These are phyloP conservation scores for Sporothrix curviconia DNA, from an alignment of 2,329 filamentous ascomycete genomes.

Conservation along the genomic window DNA sequence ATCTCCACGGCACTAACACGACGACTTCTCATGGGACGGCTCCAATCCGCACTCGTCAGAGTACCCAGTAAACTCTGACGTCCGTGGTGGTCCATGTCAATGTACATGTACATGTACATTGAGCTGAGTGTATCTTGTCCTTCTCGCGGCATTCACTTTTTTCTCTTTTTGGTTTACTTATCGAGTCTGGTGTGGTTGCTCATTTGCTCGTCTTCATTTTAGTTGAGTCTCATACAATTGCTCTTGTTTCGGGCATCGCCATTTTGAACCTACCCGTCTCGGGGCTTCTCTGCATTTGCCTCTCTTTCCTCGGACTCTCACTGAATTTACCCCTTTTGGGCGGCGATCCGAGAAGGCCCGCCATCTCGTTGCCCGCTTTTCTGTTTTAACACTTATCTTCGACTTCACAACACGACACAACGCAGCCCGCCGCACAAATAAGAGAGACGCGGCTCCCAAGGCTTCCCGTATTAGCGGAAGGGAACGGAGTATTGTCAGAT, in stretches of 20 bases:
- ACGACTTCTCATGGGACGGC: neutral
- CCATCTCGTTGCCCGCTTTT: neutral
- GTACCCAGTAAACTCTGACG: too few species aligned
- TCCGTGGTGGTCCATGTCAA: too few species aligned
- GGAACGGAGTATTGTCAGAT: neutral
- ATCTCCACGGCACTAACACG: neutral
- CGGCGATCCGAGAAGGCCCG: neutral
- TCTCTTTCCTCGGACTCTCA: too few species aligned
- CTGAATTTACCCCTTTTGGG: neutral
- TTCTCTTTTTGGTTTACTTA: neutral
- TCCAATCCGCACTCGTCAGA: conserved; percentile 4
- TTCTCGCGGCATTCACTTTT: neutral
- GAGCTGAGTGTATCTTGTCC: neutral
- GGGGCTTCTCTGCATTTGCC: neutral
- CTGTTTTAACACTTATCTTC: neutral
- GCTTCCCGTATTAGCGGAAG: neutral
- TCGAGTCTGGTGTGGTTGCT: neutral
- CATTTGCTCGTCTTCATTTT: conserved; percentile 1
- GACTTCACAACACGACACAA: neutral
- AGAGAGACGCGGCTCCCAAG: neutral
- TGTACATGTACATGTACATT: too few species aligned
- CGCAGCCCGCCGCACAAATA: neutral
- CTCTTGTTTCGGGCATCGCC: neutral
- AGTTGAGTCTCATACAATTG: neutral
- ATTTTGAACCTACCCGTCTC: neutral